Conservation (phyloP, 2,329 filamentous ascomycete genomes). For the Colletotrichum liriopes region DNA sequence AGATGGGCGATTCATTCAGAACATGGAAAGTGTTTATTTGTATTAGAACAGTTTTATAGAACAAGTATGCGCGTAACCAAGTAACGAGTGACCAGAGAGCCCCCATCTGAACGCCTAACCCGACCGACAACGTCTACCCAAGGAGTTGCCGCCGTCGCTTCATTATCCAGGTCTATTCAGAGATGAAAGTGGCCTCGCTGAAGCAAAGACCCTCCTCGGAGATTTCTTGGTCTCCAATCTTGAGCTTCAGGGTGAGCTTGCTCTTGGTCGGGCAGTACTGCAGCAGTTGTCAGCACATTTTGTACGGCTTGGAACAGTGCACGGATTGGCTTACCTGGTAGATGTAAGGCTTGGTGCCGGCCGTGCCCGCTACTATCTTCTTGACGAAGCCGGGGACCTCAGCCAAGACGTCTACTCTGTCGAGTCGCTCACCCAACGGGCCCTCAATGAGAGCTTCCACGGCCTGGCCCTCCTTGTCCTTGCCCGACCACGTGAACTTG, state of each 20-base stretch:
- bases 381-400: slow-evolving; percentile 97
- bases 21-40: slow-evolving; percentile 33
- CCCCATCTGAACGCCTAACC: slow-evolving; percentile 42
- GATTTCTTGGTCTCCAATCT: slow-evolving; percentile 84
- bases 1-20: background rate
- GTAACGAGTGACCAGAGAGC: slow-evolving; percentile 36
- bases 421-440: slow-evolving; percentile 77
- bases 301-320: background rate
- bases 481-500: slow-evolving; percentile 85
- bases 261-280: slow-evolving; percentile 80
- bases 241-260: slow-evolving; percentile 82
- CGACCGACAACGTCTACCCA: slow-evolving; percentile 35
- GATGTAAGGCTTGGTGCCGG: slow-evolving; percentile 96
- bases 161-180: slow-evolving; percentile 59
- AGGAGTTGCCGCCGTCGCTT: slow-evolving; percentile 10
- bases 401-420: slow-evolving; percentile 95
- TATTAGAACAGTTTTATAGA: slow-evolving; percentile 40
- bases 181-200: slow-evolving; percentile 97
- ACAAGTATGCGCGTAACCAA: slow-evolving; percentile 33
- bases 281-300: slow-evolving; percentile 45
- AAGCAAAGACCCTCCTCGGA: slow-evolving; percentile 86
- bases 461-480: slow-evolving; percentile 81
- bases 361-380: slow-evolving; percentile 88
- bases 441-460: slow-evolving; percentile 81
- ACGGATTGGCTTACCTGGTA: slow-evolving; percentile 79